Evolutionary conservation across 345 rosid species (phyloP).

Genomic region (Schrenkiella parvula): DNA sequence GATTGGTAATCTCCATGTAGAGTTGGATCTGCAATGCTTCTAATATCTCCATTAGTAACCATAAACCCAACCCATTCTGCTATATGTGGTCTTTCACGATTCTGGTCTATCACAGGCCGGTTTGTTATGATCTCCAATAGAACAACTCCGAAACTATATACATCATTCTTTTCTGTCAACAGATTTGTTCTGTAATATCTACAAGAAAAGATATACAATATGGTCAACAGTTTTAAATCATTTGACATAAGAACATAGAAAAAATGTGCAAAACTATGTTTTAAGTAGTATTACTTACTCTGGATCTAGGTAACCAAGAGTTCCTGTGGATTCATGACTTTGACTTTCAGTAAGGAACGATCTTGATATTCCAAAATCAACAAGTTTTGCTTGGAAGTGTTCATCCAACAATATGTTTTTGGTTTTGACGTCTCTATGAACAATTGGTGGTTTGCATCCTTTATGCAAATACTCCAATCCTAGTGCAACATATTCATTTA

Average conservation of each 20-base stretch:
- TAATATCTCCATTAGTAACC: constrained; percentile 39
- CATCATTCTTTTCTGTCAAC: constrained; percentile 36
- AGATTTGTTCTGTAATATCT: constrained; percentile 31
- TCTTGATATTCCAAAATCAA: constrained; percentile 43
- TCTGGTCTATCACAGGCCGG: constrained; percentile 24
- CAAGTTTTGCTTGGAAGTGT: constrained; percentile 38
- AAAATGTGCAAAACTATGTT: neutral
- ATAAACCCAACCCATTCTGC: constrained; percentile 34
- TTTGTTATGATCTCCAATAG: constrained; percentile 48
- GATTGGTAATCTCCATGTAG: constrained; percentile 32
- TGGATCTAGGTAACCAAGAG: constrained; percentile 32
- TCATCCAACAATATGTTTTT: constrained; percentile 38
- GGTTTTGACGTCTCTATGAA: constrained; percentile 27
- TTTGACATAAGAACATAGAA: neutral
- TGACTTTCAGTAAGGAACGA: constrained; percentile 24
- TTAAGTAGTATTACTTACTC: constrained; percentile 19
- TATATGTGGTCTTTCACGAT: constrained; percentile 23
- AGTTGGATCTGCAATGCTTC: constrained; percentile 38
- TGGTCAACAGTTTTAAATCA: neutral
- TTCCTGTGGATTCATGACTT: constrained; percentile 32
- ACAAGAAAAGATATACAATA: neutral
- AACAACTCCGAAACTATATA: constrained; percentile 32
- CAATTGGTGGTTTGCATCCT: neutral
- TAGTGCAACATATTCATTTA: neutral
- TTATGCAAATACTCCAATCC: constrained; percentile 1